Base-by-base conservation (phyloP, 2,329 filamentous ascomycete species). In the Xylariomycetidae sp. region DNA sequence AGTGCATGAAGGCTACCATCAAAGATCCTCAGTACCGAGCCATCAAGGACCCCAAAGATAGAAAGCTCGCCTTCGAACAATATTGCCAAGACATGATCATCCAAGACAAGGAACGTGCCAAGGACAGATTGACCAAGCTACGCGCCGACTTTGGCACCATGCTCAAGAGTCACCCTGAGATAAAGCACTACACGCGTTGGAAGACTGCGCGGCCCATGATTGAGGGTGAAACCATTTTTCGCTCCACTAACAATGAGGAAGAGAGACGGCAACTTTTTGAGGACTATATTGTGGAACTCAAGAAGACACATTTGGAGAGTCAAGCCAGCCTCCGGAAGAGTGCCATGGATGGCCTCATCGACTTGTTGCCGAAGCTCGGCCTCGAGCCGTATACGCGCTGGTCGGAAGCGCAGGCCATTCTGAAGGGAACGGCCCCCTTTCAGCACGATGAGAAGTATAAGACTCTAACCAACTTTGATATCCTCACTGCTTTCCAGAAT, bases 151-250 rank as follows among this genome's bases (percentile, higher is more conserved):
- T 98, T 62, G 84, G 85, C 48, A 89, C 82, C 35, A 98, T 98
- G 92, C 75, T 98, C 47, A 88, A 84, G 63, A 89, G 88, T 46
- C 90, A 98, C 60, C 88, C 89, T 41, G 92, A 98, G 62, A 97
- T 98, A 62, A 92, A 89, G 61, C 80, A 96, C 59, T 96, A 94
- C 61, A 96, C 90, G 26, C 84, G 88, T 41, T 98, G 92, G 92
- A 94, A 88, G 73, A 96, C 88, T 12, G 92, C 90, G 33, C 82
- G 87, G 31, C 88, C 88, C 8, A 94, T 96, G 45, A 88, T 98
- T 42, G 88, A 97, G 62, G 85, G 85, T 31, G 92, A 98, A 69
- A 92, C 88, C 30, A 92, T 94, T 39, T 98, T 97, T 67, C 83
- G 88, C 50, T 90, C 88, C 18, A 90, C 89, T 27, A 85, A 84